Base-by-base conservation (phyloP, 495 filamentous ascomycete genomes). In the Hypoxylon lenormandii region DNA sequence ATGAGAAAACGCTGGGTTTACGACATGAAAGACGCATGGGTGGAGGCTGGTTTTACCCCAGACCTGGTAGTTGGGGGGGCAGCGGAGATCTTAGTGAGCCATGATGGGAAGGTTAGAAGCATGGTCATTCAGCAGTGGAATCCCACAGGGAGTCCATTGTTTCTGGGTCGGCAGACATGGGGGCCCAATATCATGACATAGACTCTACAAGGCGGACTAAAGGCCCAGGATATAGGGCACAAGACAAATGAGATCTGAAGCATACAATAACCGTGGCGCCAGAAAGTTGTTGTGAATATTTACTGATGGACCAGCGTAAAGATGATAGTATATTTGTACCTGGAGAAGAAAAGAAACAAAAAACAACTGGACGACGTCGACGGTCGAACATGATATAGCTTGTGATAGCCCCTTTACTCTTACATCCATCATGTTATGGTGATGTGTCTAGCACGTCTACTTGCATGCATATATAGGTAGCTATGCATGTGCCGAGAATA, bases 1-100 rank as follows among this genome's bases (percentile, higher is more conserved):
- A 71, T 58, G 63, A 67, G 68, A 62, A 62, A 58, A 60, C 40
- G 63, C 65, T 71, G 68, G 62, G 57, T 62, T 70, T 63, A 67
- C 58, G 68, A 67, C 56, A 59, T 50, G 62, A 63, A 66, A 62
- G 57, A 55, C 54, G 62, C 68, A 67, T 71, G 62, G 12, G 52
- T 33, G 38, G 53, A 63, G 43, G 51, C 47, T 66, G 57, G 53
- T 43, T 63, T 66, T 62, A 60, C 51, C 61, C 47, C 38, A 52
- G 33, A 47, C 52, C 62, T 54, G 37, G 33, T 54, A 47, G 23
- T 16, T 28, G 11, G 37, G 47, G 11, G 37, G 47, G 63, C 26
- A 23, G 57, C 45, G 36, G 23, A 53, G 51, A 58, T 59, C 43
- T 55, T 54, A 59, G 36, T 36, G 57, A 59, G 62, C 52, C 57